Base-by-base conservation (phyloP, 805 yeast genomes). In the Cyberlindnera maritima region DNA sequence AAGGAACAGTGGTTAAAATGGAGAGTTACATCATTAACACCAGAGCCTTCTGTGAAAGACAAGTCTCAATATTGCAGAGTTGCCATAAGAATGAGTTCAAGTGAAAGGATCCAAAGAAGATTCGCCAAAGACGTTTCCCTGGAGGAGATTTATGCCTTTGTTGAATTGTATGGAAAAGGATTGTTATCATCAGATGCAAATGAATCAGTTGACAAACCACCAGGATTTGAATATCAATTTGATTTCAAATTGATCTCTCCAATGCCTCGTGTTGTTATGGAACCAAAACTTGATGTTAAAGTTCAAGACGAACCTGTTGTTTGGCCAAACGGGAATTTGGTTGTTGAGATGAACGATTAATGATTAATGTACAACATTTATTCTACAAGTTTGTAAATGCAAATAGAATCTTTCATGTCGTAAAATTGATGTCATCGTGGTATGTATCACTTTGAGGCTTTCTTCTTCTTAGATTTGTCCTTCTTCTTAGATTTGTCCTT, bases 141-240 rank as follows among this genome's bases (percentile, higher is more conserved):
- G 1, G 81, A 79, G 46, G 90, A 86, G 44, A 66, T 92, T 13
- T 85, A 83, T 60, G 85, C 90, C 10, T 83, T 72, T 58, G 85
- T 83, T 15, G 95, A 87, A 53, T 68, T 84, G 51, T 56, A 64
- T 23, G 62, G 60, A 35, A 57, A 56, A 28, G 65, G 65, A 4
- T 28, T 66, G n/a, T 23, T 9, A 21, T 21, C 25, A 21, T 21
- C 25, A 21, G 8, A 21, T 5, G 5, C 25, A 9, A 21, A 21
- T 21, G 48, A 44, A 2, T 50, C 52, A 7, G 58, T 58, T n/a
- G 58, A 58, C 7, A 63, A 58, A 11, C 77, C 77, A 5, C 61
- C 52, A 6, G 63, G 60, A 12, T 83, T 77, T 54, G 52, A 49
- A 1, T 83, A 81, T 55, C 50, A 60, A 3, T 84, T 71, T 57